Evolutionary conservation across 352 stramenopile genomes (phyloP), one percentile per base, ranked within the genome.

Genomic region (Pythium oligandrum): DNA sequence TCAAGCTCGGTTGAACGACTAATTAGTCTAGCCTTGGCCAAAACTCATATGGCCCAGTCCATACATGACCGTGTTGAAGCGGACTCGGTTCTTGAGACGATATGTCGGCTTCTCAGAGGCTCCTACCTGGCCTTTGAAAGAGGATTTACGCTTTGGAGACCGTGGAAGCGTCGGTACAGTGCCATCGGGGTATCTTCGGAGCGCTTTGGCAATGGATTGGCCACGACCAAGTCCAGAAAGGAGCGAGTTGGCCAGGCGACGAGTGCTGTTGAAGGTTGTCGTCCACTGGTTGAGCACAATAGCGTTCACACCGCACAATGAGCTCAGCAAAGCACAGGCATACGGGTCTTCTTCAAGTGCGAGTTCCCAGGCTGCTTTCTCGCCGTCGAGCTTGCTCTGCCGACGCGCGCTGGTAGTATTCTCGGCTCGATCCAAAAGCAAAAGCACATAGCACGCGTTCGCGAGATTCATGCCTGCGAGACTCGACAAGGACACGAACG

Each of bases 351-450:
- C 61, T 34, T 95, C 88, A 30, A 96, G 42, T 7, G 70, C 68
- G 6, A 81, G 57, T 43, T 91, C 63, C 65, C 68, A 75, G 1
- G 59, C 55, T 0, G 64, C 37, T 56, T 97, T 96, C 38, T 91
- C 70, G 40, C 78, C 96, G 59, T 96, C 82, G 39, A 82, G 32
- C 64, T 96, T 96, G 64, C 81, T 95, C 65, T 94, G 85, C 26
- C 88, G 70, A 11, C 87, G 70, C n/a, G 62, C 62, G 40, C 80
- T 96, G 30, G 57, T 64, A 8, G 71, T 51, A 51, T 90, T 96
- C 56, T 96, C 84, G 3, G 82, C 78, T n/a, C 83, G 80, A 56
- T 95, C 84, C 0, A 94, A 54, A 3, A 93, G 47, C 40, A 93
- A 56, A 30, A 93, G 61, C 4, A 78, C 74, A 52, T 93, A 78